A percentile compares a stretch with the other conserved stretches of the same genome.
Evolutionary conservation across 2,329 filamentous ascomycete genomes (phyloP).

Genomic region (Alternaria dauci): DNA sequence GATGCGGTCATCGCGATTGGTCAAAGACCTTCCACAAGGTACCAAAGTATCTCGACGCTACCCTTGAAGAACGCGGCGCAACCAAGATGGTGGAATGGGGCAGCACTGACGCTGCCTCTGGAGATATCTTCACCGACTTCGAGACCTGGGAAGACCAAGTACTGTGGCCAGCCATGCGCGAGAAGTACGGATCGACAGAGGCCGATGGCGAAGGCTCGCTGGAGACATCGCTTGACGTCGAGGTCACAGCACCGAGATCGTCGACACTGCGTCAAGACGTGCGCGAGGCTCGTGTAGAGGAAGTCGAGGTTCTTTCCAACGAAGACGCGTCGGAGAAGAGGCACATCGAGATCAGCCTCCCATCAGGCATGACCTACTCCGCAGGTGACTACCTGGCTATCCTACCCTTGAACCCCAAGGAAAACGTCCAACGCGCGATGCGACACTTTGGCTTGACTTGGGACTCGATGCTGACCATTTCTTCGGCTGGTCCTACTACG

Average conservation of each 20-base stretch:
- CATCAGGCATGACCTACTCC: conserved; percentile 66
- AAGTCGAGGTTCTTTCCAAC: conserved; percentile 40
- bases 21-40: conserved; percentile 53
- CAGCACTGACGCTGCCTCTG: conserved; percentile 47
- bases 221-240: conserved; percentile 42
- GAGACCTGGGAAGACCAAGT: conserved; percentile 52
- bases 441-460: conserved; percentile 71
- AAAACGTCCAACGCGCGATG: conserved; percentile 70
- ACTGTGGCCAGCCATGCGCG: conserved; percentile 48
- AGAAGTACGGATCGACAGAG: conserved; percentile 42
- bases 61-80: conserved; percentile 43
- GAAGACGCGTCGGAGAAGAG: conserved; percentile 42
- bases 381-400: conserved; percentile 81
- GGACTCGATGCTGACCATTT: conserved; percentile 72
- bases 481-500: conserved; percentile 68
- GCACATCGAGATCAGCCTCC: conserved; percentile 56
- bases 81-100: conserved; percentile 45
- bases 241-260: conserved; percentile 46
- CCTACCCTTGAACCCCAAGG: conserved; percentile 72
- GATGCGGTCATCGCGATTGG: conserved; percentile 55
- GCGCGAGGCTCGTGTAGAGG: conserved; percentile 47
- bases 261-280: conserved; percentile 50
- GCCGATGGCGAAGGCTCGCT: conserved; percentile 31
- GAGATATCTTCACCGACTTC: conserved; percentile 54
- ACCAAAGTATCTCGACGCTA: conserved; percentile 48